A percentile compares a stretch with the other conserved stretches of the same genome.
phyloP scores from a whole-genome alignment of 2,329 filamentous ascomycete genomes.

The Xylaria sp. region DNA sequence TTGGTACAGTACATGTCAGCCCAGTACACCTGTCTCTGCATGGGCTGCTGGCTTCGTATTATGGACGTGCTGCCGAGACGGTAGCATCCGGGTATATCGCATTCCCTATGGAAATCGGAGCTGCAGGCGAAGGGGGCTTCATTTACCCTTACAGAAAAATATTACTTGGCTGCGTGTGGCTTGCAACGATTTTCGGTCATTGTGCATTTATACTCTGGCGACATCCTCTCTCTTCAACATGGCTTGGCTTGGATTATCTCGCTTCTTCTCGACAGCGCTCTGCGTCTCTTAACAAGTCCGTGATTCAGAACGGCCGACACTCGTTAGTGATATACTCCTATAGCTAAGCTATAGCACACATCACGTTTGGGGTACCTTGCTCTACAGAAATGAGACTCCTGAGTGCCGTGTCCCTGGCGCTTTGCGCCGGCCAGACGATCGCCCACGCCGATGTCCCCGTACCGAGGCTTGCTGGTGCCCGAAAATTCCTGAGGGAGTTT shows the following conservation, averaged over 20 bases:
- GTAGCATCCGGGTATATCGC: constrained; percentile 50
- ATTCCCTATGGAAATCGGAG: constrained; percentile 39
- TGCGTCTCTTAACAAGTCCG: constrained; percentile 14
- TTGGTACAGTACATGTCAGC: constrained; percentile 28
- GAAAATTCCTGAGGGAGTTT: constrained; percentile 46
- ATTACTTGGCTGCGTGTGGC: constrained; percentile 29
- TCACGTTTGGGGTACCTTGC: constrained; percentile 5
- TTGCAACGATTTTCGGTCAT: constrained; percentile 21
- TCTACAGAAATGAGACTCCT: constrained; percentile 42
- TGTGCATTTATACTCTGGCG: constrained; percentile 32
- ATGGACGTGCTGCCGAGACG: constrained; percentile 40
- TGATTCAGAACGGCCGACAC: constrained; percentile 16
- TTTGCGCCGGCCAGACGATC: constrained; percentile 43
- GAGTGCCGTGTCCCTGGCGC: constrained; percentile 41
- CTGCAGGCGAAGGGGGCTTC: constrained; percentile 40
- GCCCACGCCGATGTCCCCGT: constrained; percentile 44
- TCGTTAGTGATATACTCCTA: constrained; percentile 20
- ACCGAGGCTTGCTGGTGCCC: constrained; percentile 46
- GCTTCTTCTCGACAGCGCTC: constrained; percentile 23
- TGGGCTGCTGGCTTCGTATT: constrained; percentile 37
- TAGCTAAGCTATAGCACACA: constrained; percentile 32
- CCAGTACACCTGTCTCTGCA: constrained; percentile 30
- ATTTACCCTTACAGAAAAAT: constrained; percentile 39
- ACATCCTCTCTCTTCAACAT: constrained; percentile 25
- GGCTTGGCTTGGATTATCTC: constrained; percentile 33